These are phyloP conservation scores for Trichoderma sp. DNA, from an alignment of 2,329 filamentous ascomycete genomes.

Conservation along the genomic window DNA sequence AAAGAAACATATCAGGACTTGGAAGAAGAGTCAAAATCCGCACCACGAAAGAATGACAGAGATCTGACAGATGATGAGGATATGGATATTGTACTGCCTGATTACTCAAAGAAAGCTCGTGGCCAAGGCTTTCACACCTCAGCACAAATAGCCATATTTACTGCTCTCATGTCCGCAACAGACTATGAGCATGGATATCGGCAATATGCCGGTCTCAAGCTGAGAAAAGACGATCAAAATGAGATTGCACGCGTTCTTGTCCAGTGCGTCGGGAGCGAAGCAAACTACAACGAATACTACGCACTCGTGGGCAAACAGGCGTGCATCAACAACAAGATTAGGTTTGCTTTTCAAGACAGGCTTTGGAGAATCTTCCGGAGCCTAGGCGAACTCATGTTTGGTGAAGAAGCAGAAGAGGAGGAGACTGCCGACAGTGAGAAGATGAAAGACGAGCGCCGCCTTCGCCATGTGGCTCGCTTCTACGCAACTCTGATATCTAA, in stretches of 20 bases:
- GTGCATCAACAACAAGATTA: conserved; percentile 73
- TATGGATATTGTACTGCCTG: conserved; percentile 59
- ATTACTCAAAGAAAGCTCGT: conserved; percentile 73
- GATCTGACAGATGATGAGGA: conserved; percentile 48
- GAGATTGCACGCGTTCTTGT: conserved; percentile 88
- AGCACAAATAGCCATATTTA: conserved; percentile 87
- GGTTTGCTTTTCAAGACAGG: conserved; percentile 84
- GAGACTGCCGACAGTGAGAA: conserved; percentile 53
- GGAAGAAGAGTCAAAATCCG: conserved; percentile 32
- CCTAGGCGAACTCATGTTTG: conserved; percentile 79
- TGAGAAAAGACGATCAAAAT: conserved; percentile 83
- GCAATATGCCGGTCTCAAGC: conserved; percentile 76
- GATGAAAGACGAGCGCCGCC: conserved; percentile 53
- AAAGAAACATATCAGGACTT: conserved; percentile 31
- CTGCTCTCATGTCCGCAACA: conserved; percentile 82
- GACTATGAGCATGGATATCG: conserved; percentile 84
- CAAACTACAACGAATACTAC: conserved; percentile 91
- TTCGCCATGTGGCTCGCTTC: conserved; percentile 59
- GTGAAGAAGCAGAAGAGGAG: conserved; percentile 60
- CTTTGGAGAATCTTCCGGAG: conserved; percentile 84
- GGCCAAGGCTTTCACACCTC: conserved; percentile 87
- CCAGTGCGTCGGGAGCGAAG: conserved; percentile 82
- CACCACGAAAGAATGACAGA: conserved; percentile 31
- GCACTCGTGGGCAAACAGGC: conserved; percentile 79
- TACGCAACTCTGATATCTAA: conserved; percentile 56